A percentile compares a stretch with the other conserved stretches of the same genome.
Conservation (phyloP, 768 basidiomycete species). For the Hemileccinum rubropunctum region DNA sequence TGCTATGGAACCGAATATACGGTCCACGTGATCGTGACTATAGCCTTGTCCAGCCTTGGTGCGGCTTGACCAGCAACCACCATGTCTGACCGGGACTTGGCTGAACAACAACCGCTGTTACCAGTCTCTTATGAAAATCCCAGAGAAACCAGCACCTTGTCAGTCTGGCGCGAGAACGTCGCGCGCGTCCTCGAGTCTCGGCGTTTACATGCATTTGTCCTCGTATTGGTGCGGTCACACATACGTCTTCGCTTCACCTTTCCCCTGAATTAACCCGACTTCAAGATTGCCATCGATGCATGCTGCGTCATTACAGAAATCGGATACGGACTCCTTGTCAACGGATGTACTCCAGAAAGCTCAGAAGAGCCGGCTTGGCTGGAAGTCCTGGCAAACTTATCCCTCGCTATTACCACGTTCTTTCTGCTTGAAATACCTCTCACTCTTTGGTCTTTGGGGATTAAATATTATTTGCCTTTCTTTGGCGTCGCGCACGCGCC, state of each 20-base stretch:
- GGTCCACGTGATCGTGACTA: slow-evolving; percentile 27
- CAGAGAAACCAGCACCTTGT: slow-evolving; percentile 5
- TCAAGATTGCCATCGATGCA: slow-evolving; percentile 62
- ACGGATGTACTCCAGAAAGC: slow-evolving; percentile 43
- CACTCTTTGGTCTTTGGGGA: slow-evolving; percentile 63
- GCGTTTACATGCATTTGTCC: slow-evolving; percentile 53
- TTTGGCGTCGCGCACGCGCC: slow-evolving; percentile 49
- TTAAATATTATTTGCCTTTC: slow-evolving; percentile 60
- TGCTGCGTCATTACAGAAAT: slow-evolving; percentile 72
- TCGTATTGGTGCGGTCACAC: slow-evolving; percentile 49
- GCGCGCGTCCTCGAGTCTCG: slow-evolving; percentile 52
- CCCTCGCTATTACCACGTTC: slow-evolving; percentile 63
- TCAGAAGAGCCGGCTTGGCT: slow-evolving; percentile 59
- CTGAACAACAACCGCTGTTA: slow-evolving; percentile 52
- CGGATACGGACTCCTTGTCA: slow-evolving; percentile 60
- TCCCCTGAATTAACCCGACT: slow-evolving; percentile 7
- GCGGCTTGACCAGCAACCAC: slow-evolving; percentile 22
- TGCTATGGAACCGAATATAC: not conserved
- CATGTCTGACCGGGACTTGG: slow-evolving; percentile 37
- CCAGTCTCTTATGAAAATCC: slow-evolving; percentile 20
- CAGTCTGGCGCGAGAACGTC: slow-evolving; percentile 33
- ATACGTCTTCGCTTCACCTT: slow-evolving; percentile 18
- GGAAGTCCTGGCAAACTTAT: slow-evolving; percentile 56
- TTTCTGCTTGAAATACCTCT: slow-evolving; percentile 80
- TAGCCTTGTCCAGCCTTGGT: slow-evolving; percentile 4